A percentile compares a stretch with the other conserved stretches of the same genome.
These are phyloP conservation scores for Centella asiatica DNA, from an alignment of 129 eudicot species.

Conservation along the genomic window DNA sequence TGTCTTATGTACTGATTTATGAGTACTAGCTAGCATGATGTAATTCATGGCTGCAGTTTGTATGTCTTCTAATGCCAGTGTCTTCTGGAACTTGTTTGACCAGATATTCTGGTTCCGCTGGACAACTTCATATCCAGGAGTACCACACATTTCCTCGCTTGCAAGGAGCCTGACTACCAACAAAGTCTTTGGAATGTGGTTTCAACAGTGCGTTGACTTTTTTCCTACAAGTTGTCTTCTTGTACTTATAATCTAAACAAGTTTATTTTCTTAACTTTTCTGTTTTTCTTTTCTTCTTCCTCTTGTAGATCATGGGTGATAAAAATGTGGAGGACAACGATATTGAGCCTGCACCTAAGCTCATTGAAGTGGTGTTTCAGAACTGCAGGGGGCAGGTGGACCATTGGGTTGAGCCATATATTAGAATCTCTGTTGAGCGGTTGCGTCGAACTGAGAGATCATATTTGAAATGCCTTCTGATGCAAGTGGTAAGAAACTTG, in stretches of 20 bases:
- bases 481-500: slow-evolving; percentile 70
- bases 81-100: slow-evolving; percentile 12
- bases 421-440: slow-evolving; percentile 70
- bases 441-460: slow-evolving; percentile 59
- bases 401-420: slow-evolving; percentile 92
- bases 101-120: slow-evolving; percentile 86
- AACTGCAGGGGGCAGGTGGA: slow-evolving; percentile 91
- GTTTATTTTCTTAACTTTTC: neutral
- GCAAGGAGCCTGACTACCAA: slow-evolving; percentile 96
- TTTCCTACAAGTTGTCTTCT: neutral
- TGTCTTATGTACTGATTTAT: neutral
- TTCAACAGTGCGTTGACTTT: slow-evolving; percentile 51
- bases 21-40: too few species aligned
- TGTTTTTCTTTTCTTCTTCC: neutral
- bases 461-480: slow-evolving; percentile 66
- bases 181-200: slow-evolving; percentile 89
- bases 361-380: slow-evolving; percentile 77
- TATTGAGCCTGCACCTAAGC: slow-evolving; percentile 99
- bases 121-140: slow-evolving; percentile 90
- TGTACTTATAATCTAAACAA: neutral
- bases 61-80: neutral
- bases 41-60: too few species aligned
- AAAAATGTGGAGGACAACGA: slow-evolving; percentile 81
- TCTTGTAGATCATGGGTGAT: slow-evolving; percentile 68
- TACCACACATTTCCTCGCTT: slow-evolving; percentile 64